A percentile compares a stretch with the other conserved stretches of the same genome.
Conservation (phyloP, 148 eudicot genomes). For the Talinum fruticosum region DNA sequence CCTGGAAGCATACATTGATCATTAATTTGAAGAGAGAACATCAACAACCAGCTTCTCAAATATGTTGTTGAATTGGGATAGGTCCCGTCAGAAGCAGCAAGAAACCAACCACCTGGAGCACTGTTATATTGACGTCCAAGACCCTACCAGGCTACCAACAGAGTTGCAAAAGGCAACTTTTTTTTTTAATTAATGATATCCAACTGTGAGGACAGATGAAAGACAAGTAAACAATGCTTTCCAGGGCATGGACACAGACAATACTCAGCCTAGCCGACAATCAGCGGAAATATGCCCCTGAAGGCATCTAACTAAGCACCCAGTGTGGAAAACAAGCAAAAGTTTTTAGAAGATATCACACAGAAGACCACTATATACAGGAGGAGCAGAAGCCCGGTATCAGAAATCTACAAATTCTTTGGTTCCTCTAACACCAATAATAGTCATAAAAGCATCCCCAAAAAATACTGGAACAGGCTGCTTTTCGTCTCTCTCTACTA, state of each 20-base stretch:
- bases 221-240: neutral
- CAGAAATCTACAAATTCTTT: neutral
- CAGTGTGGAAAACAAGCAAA: too few species aligned
- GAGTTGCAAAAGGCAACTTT: neutral
- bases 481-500: neutral
- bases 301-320: neutral
- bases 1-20: conserved; percentile 41
- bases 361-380: neutral
- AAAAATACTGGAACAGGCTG: neutral
- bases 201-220: neutral
- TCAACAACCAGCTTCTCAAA: neutral
- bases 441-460: neutral
- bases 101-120: neutral
- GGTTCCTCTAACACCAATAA: too few species aligned
- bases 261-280: neutral
- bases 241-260: neutral
- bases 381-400: neutral
- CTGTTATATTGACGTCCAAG: neutral
- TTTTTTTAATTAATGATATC: neutral
- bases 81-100: neutral
- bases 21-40: conserved; percentile 6
- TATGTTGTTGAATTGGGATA: neutral
- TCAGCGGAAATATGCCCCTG: neutral
- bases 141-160: neutral
- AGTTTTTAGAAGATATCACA: too few species aligned